Percentiles rank a stretch among this genome's conserved stretches.
phyloP scores from a whole-genome alignment of 768 basidiomycete genomes.

The Dacryopinax spathularia region DNA sequence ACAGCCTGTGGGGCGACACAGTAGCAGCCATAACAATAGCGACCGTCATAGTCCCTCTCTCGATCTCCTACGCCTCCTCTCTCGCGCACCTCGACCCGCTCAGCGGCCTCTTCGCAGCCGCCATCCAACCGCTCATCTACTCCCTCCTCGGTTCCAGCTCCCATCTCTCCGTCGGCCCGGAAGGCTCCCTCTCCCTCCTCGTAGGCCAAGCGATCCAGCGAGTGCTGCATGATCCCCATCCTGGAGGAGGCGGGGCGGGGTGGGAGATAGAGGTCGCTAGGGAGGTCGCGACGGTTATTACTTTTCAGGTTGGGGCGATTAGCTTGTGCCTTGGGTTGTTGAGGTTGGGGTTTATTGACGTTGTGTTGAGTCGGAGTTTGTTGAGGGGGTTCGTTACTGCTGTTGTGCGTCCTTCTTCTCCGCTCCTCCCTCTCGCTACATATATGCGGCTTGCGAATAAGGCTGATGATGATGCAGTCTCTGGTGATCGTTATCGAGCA shows the following conservation, averaged over 20 bases:
- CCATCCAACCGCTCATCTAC: conserved; percentile 78
- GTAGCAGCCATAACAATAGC: conserved; percentile 71
- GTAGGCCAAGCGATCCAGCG: conserved; percentile 77
- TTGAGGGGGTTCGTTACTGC: conserved; percentile 80
- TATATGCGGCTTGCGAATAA: background rate
- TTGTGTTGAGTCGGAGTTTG: conserved; percentile 77
- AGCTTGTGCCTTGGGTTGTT: conserved; percentile 77
- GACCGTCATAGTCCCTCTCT: conserved; percentile 74
- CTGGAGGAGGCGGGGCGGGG: conserved; percentile 31
- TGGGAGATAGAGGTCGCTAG: conserved; percentile 46
- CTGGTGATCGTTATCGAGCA: conserved; percentile 62
- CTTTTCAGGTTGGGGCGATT: conserved; percentile 76
- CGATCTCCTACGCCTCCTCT: conserved; percentile 82
- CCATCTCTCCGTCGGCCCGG: conserved; percentile 58
- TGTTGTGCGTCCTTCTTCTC: conserved; percentile 25
- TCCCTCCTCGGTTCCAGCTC: conserved; percentile 76
- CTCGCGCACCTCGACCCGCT: conserved; percentile 74
- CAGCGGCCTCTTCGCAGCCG: conserved; percentile 71
- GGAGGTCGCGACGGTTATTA: conserved; percentile 64
- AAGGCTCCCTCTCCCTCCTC: conserved; percentile 74
- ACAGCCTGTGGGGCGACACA: conserved; percentile 73
- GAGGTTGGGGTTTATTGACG: conserved; percentile 83
- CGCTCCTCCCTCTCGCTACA: background rate
- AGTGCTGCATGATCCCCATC: conserved; percentile 40
- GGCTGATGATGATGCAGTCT: conserved; percentile 25